Evolutionary conservation across 78 protist genomes (phyloP).

Genomic region (Chrysochromulina parva): DNA sequence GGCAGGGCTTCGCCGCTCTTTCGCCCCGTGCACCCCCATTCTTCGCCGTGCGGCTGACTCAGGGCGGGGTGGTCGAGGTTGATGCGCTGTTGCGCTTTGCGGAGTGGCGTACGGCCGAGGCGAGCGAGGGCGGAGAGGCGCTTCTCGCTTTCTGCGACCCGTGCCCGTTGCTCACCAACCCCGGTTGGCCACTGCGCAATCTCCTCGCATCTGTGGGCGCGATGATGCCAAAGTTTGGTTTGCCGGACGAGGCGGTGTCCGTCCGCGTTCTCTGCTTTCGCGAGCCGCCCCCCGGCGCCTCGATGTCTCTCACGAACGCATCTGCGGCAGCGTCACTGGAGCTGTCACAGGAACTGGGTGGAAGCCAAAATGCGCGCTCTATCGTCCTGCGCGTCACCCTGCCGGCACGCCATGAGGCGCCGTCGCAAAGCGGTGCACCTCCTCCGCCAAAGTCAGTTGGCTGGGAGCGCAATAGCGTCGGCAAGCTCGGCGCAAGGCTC

Average conservation of each 20-base stretch:
- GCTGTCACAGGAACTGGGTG: background rate
- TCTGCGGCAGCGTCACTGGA: too few species aligned
- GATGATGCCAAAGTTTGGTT: background rate
- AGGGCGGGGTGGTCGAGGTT: background rate
- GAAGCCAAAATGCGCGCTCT: background rate
- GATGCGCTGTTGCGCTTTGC: background rate
- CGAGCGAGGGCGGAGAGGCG: background rate
- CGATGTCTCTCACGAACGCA: too few species aligned
- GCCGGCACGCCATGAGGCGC: too few species aligned
- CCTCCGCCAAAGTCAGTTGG: conserved; percentile 54
- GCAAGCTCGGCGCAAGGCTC: conserved; percentile 69
- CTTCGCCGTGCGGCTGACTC: background rate
- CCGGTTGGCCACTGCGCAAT: conserved; percentile 90
- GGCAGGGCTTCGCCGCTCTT: background rate
- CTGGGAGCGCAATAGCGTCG: conserved; percentile 83
- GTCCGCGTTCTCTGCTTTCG: background rate
- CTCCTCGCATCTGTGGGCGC: conserved; percentile 41
- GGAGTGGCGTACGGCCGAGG: background rate
- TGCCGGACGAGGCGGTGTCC: background rate
- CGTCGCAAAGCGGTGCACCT: too few species aligned
- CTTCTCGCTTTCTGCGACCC: conserved; percentile 72
- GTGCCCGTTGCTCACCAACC: conserved; percentile 38
- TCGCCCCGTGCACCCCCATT: background rate
- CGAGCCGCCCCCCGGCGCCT: background rate
- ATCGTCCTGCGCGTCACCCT: background rate